Evolutionary conservation across 495 filamentous ascomycete genomes (phyloP).

Genomic region (Cetradonia linearis): DNA sequence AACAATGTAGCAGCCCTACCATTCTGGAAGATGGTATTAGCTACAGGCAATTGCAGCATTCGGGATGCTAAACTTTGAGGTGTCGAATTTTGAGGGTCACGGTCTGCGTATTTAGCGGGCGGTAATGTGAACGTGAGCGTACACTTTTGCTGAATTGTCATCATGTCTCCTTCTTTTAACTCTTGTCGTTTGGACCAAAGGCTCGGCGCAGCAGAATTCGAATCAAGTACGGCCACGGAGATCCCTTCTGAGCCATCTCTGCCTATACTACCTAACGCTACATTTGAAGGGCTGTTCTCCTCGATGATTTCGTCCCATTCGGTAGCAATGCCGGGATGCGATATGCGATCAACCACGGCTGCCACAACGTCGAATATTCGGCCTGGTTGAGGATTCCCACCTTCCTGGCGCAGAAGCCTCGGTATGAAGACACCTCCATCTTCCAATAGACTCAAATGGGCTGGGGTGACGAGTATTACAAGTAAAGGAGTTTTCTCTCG

Average conservation of each 20-base stretch:
- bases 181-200: constrained; percentile 18
- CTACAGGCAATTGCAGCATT: constrained; percentile 45
- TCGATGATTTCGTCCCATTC: neutral
- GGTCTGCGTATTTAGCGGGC: neutral
- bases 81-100: neutral
- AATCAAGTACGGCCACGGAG: constrained; percentile 20
- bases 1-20: constrained; percentile 53
- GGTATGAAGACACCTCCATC: constrained; percentile 16
- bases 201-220: constrained; percentile 17
- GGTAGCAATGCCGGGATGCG: constrained; percentile 5
- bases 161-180: constrained; percentile 8
- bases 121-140: constrained; percentile 13
- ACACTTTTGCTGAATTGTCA: constrained; percentile 17
- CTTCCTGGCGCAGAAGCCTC: constrained; percentile 11
- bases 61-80: neutral
- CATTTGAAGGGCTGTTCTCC: neutral
- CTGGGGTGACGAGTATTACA: constrained; percentile 22
- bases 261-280: neutral
- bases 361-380: constrained; percentile 21
- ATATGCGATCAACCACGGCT: constrained; percentile 24
- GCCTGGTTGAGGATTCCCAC: neutral
- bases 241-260: constrained; percentile 19
- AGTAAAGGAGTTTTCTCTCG: constrained; percentile 16
- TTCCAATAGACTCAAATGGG: constrained; percentile 17
- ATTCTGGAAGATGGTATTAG: constrained; percentile 68